A percentile compares a stretch with the other conserved stretches of the same genome.
phyloP scores from a whole-genome alignment of 2,329 filamentous ascomycete species.

The Zymoseptoria pseudotritici region DNA sequence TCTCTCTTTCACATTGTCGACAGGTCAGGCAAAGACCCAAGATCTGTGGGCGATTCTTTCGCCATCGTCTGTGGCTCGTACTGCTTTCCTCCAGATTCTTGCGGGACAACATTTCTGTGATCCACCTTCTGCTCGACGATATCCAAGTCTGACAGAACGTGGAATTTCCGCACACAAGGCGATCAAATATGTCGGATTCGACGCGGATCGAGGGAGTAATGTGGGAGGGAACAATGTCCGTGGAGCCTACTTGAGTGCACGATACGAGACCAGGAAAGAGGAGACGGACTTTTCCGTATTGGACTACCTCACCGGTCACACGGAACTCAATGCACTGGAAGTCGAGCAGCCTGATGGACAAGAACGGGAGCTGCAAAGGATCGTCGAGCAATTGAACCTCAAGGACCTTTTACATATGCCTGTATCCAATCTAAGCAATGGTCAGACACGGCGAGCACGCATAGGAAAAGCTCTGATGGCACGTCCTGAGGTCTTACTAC shows the following conservation, averaged over 20 bases:
- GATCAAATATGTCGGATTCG: slow-evolving; percentile 87
- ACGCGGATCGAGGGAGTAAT: slow-evolving; percentile 55
- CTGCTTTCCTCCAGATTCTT: slow-evolving; percentile 72
- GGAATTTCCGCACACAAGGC: slow-evolving; percentile 56
- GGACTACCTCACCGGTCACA: slow-evolving; percentile 76
- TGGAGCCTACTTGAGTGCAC: slow-evolving; percentile 78
- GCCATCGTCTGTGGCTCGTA: slow-evolving; percentile 69
- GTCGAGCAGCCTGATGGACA: slow-evolving; percentile 34
- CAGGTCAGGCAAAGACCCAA: slow-evolving; percentile 24
- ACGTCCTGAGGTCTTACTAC: slow-evolving; percentile 69
- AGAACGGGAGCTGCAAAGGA: slow-evolving; percentile 50
- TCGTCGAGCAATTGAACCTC: slow-evolving; percentile 65
- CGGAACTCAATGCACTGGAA: slow-evolving; percentile 67
- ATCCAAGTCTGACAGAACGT: slow-evolving; percentile 62
- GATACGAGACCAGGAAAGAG: slow-evolving; percentile 84
- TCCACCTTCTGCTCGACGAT: slow-evolving; percentile 68
- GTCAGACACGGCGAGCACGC: slow-evolving; percentile 76
- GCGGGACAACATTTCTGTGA: slow-evolving; percentile 67
- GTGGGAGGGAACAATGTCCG: slow-evolving; percentile 50
- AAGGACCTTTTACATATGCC: slow-evolving; percentile 66
- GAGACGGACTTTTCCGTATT: slow-evolving; percentile 77
- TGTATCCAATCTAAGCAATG: slow-evolving; percentile 85
- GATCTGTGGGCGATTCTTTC: slow-evolving; percentile 82
- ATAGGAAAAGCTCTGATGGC: slow-evolving; percentile 80
- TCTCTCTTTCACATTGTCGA: slow-evolving; percentile 63